phyloP scores from a whole-genome alignment of 768 basidiomycete species.

The Podaxis mareebaensis region DNA sequence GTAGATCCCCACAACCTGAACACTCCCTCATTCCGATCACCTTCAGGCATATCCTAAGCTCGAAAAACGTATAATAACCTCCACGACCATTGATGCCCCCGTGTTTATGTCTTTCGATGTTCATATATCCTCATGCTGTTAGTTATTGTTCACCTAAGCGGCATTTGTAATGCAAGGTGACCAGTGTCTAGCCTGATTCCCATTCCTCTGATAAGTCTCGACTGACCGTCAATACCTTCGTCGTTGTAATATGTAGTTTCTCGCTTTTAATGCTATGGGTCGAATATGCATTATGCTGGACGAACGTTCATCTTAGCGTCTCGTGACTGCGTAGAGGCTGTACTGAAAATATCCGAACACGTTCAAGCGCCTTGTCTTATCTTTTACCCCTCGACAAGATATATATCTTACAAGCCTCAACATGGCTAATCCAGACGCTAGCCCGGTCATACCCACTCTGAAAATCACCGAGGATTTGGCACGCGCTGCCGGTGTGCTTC shows the following conservation, averaged over 20 bases:
- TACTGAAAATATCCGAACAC: slow-evolving; percentile 3
- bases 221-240: slow-evolving; percentile 17
- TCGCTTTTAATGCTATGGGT: slow-evolving; percentile 11
- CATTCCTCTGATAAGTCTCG: slow-evolving; percentile 19
- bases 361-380: slow-evolving; percentile 16
- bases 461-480: slow-evolving; percentile 47
- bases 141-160: slow-evolving; percentile 3
- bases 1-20: slow-evolving; percentile 11
- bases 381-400: slow-evolving; percentile 17
- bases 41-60: slow-evolving; percentile 5
- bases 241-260: slow-evolving; percentile 28
- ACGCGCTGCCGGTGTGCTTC: slow-evolving; percentile 51
- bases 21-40: not conserved
- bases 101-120: slow-evolving; percentile 11
- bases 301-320: not conserved
- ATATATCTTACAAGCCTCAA: slow-evolving; percentile 8
- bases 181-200: slow-evolving; percentile 21
- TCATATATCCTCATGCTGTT: slow-evolving; percentile 14
- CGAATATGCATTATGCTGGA: slow-evolving; percentile 1
- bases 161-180: slow-evolving; percentile 11
- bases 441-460: slow-evolving; percentile 27
- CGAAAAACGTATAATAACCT: slow-evolving; percentile 10
- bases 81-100: slow-evolving; percentile 8
- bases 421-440: slow-evolving; percentile 27
- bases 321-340: slow-evolving; percentile 4